These are phyloP conservation scores for Fusarium chaquense DNA, from an alignment of 2,329 filamentous ascomycete species.

Conservation along the genomic window DNA sequence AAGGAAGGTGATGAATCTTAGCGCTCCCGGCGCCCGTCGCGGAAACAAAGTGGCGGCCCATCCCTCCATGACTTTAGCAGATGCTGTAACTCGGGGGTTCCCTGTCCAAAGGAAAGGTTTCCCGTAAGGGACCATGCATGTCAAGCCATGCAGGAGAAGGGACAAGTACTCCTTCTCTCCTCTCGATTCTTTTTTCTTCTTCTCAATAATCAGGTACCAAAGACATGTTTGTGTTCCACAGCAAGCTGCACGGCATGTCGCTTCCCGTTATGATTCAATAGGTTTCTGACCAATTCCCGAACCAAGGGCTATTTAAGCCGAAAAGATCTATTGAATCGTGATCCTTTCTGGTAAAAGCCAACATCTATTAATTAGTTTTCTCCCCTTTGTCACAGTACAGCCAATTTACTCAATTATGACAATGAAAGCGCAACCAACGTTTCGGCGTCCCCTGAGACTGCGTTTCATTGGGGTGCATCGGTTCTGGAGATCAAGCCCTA, in stretches of 20 bases:
- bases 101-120: slow-evolving; percentile 25
- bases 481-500: slow-evolving; percentile 30
- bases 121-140: slow-evolving; percentile 42
- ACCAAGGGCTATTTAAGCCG: slow-evolving; percentile 21
- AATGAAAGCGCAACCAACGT: slow-evolving; percentile 27
- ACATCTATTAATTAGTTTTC: slow-evolving; percentile 17
- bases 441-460: slow-evolving; percentile 29
- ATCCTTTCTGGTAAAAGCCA: slow-evolving; percentile 8
- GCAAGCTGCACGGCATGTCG: slow-evolving; percentile 23
- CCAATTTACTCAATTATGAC: slow-evolving; percentile 5
- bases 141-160: slow-evolving; percentile 40
- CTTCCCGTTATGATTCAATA: slow-evolving; percentile 37
- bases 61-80: slow-evolving; percentile 25
- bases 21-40: slow-evolving; percentile 33
- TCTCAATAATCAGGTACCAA: slow-evolving; percentile 17
- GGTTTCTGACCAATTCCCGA: slow-evolving; percentile 25
- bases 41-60: slow-evolving; percentile 33
- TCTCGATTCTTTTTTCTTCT: not conserved
- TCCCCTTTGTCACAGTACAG: slow-evolving; percentile 31
- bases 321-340: slow-evolving; percentile 4
- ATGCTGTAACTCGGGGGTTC: slow-evolving; percentile 26
- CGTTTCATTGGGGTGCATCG: slow-evolving; percentile 45
- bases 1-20: slow-evolving; percentile 28
- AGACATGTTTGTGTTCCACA: slow-evolving; percentile 35
- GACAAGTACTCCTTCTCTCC: slow-evolving; percentile 22